Conservation (phyloP, 1,284 basidiomycete genomes). For the Ganoderma lucidum region DNA sequence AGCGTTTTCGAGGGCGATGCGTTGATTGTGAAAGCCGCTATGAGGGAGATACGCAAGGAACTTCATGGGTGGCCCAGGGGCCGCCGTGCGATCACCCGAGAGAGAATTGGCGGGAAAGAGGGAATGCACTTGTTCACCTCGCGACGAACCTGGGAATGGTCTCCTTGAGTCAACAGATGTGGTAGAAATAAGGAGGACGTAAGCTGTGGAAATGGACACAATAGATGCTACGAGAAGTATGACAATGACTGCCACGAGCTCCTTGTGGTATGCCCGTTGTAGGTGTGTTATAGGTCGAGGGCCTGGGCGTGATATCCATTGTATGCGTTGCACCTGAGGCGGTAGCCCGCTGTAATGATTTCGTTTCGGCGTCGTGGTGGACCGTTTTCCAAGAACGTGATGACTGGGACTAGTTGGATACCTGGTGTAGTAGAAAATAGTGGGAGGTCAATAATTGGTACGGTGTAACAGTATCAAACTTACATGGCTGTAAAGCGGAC, state of each 20-base stretch:
- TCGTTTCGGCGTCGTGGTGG: background rate
- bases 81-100: slow-evolving; percentile 26
- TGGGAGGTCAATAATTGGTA: background rate
- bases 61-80: slow-evolving; percentile 27
- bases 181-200: background rate
- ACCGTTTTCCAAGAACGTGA: background rate
- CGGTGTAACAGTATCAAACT: background rate
- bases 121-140: too few relatives aligned
- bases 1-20: slow-evolving; percentile 84
- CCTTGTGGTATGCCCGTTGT: background rate
- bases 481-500: background rate
- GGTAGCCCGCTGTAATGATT: background rate
- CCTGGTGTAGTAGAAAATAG: background rate
- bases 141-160: background rate
- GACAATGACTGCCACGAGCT: background rate
- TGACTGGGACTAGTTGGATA: background rate
- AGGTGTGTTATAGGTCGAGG: background rate
- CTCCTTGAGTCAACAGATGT: background rate
- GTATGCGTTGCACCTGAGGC: background rate
- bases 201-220: slow-evolving; percentile 3
- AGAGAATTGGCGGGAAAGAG: background rate
- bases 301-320: background rate
- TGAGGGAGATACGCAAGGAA: slow-evolving; percentile 78
- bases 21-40: slow-evolving; percentile 85
- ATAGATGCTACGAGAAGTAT: slow-evolving; percentile 4